Base-by-base conservation (phyloP, 2,329 filamentous ascomycete species). In the Arthrobotrys megalospora region DNA sequence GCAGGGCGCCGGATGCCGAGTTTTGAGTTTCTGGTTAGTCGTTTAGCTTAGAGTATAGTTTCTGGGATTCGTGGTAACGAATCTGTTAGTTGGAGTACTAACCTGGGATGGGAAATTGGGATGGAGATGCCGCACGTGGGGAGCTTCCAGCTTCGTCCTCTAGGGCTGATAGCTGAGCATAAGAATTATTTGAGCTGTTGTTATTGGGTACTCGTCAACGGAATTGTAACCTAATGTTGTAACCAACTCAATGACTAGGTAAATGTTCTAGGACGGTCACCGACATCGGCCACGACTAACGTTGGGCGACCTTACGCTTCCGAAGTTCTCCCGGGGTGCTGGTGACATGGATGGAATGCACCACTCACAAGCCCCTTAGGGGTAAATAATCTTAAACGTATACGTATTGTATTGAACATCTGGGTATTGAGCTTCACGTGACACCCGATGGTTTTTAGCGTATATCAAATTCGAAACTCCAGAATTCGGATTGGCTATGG, bases 1-100 rank as follows among this genome's bases (percentile, higher is more conserved):
- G 66, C 38, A 34, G 52, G 55, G 32, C 64, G 71, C 71, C 71
- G 64, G 58, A 38, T 64, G 50, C 69, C 69, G 69, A 63, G 67
- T 64, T 47, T 50, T 24, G 21, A 14, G 32, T 69, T 62, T 24
- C 8, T 2, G 34, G 34, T 60, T 60, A 41, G 34, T 7, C 34
- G 7, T 43, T n/a, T 2, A 43, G 53, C 10, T 60, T 60, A 14
- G 6, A 14, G 36, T 1, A 24, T 3, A 3, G 41, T 3, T 16
- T 45, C 14, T 14, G 41, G 16, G 7, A 60, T 60, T 60, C 19
- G n/a, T 60, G 55, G 34, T 60, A 60, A 41, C 36, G 36, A 60
- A 16, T 43, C 36, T 24, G 28, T 38, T 60, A 34, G 36, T 19
- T 11, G 19, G 3, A 3, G 14, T 55, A n/a, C 52, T 55, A 55